Evolutionary conservation across 345 rosid genomes (phyloP), one percentile per base, ranked within the genome.

Genomic region (Ceriops zippeliana): DNA sequence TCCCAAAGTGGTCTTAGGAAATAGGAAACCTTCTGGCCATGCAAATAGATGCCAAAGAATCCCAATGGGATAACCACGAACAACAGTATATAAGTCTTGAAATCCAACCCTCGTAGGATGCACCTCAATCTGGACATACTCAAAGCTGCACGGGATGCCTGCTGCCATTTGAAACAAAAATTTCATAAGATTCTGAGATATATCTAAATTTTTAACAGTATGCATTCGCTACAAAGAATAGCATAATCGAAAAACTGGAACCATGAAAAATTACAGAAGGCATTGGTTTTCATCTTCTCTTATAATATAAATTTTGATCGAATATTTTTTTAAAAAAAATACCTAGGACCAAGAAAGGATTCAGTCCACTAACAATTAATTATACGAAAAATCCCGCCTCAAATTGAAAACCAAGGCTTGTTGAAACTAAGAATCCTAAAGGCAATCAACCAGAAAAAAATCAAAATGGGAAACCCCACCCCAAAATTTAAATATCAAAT

Each of bases 1-100:
- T 83, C 87, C 93, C 93, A 88, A 7, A 88, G 35, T 5, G 93
- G 93, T 76, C 93, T 86, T 38, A 88, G 80, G 78, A 88, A 88
- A 70, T 82, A 88, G 62, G 82, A 64, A 56, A 88, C 62, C 67
- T 88, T 88, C 77, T 84, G 93, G 35, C 93, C 90, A 21, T 86
- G 90, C 70, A 88, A 62, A 77, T 83, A 86, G 53, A 84, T 5
- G 13, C 84, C 79, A 63, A 84, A 72, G 58, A 84, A 34, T 65
- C 75, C 71, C 22, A 86, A 9, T 2, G 93, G 93, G 65, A 83
- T 27, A 61, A 67, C 70, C n/a, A 83, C 61, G n/a, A 86, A 68
- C 38, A 83, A 8, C 27, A 82, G 53, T 27, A 84, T 19, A 31
- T 26, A 63, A 5, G 79, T 62, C 82, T 61, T 85, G 61, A 88